These are phyloP conservation scores for Candida endomychidarum DNA, from an alignment of 805 yeast species.

Conservation along the genomic window DNA sequence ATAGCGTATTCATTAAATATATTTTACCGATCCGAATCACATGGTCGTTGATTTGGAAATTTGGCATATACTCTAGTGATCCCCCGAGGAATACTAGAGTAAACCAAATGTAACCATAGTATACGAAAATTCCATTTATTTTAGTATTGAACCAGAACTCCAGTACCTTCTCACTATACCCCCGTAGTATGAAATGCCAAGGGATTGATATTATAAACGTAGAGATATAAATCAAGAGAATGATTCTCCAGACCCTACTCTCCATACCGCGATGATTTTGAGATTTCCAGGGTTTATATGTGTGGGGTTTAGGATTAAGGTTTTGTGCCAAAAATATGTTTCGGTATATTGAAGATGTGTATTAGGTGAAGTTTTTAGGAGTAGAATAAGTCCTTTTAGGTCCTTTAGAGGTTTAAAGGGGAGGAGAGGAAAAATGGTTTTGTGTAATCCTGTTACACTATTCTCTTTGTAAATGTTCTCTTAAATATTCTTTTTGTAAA, in stretches of 20 bases:
- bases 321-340: no score
- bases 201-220: constrained; percentile 26
- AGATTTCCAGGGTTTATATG: not conserved
- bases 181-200: constrained; percentile 14
- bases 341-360: no score
- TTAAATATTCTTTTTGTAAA: constrained; percentile 1
- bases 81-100: constrained; percentile 16
- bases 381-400: no score
- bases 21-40: not conserved
- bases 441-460: no score
- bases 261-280: constrained; percentile 2
- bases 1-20: constrained; percentile 7
- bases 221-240: constrained; percentile 8
- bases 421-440: no score
- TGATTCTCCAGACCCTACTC: constrained; percentile 4
- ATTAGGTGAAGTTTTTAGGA: no score
- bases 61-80: not conserved
- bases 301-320: no score
- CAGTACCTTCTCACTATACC: constrained; percentile 16
- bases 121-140: constrained; percentile 19
- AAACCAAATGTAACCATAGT: constrained; percentile 33
- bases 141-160: constrained; percentile 19
- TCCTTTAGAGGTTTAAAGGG: no score
- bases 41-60: not conserved
- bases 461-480: no score